Evolutionary conservation across 768 basidiomycete species (phyloP), one percentile per base, ranked within the genome.

Genomic region (Xanthoconium stramineum): DNA sequence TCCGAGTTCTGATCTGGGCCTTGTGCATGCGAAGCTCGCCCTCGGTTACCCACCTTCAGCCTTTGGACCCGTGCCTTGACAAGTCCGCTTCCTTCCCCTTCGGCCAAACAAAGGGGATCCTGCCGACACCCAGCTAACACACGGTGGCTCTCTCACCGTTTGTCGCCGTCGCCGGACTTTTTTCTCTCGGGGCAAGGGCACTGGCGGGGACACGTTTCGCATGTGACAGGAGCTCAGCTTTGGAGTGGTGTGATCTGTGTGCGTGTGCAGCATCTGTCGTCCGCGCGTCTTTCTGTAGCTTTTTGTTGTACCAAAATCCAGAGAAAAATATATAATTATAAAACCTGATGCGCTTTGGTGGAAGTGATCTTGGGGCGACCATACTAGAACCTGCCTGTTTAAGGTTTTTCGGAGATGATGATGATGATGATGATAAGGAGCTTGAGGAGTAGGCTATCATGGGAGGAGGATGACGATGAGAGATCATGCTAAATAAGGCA

Each of bases 211-310:
- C 36, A 35, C 6, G 39, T 47, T 58, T 1, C n/a, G 20, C 28
- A 32, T 61, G 60, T 49, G 58, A 50, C 47, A 43, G 20, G 52
- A 60, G 58, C 52, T 61, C 19, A 43, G 39, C 32, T 60, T 60
- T 37, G 53, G 19, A 44, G 48, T 52, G 50, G 40, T 24, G 29
- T 47, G 32, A 50, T 56, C 59, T 49, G 42, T 61, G 61, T 53
- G 17, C 32, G 39, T 9, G 43, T 57, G 44, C 11, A 17, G 54
- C 15, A 43, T 48, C 11, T 50, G 51, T 50, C 28, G 39, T 61
- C 43, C 51, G 20, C 43, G 30, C 44, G 47, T 63, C 47, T 1
- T 52, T 42, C 33, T 10, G 0, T 62, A 38, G 32, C 8, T 59
- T 5, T n/a, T n/a, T n/a, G n/a, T n/a, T n/a, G n/a, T n/a, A n/a